A percentile compares a stretch with the other conserved stretches of the same genome.
phyloP scores from a whole-genome alignment of 805 yeast species.

The Jamesozyma spencerorum region DNA sequence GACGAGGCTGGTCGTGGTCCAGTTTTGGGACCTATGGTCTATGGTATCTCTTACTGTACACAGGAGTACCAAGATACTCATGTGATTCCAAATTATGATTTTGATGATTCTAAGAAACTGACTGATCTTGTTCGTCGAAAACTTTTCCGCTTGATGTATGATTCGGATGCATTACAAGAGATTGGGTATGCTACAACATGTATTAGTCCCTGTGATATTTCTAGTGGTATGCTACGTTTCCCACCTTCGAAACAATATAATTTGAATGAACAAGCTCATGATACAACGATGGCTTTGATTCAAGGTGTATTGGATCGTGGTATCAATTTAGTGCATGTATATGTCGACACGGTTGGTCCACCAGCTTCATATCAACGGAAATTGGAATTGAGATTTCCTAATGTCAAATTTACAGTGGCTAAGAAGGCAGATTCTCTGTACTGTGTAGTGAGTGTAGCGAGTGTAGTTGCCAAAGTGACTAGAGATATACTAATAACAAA shows the following conservation, averaged over 20 bases:
- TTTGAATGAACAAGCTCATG: conserved; percentile 93
- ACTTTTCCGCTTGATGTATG: conserved; percentile 51
- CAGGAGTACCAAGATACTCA: conserved; percentile 38
- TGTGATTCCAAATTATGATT: conserved; percentile 54
- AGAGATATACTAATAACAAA: conserved; percentile 50
- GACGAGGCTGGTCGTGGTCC: conserved; percentile 99
- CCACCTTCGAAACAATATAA: conserved; percentile 44
- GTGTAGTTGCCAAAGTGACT: conserved; percentile 93
- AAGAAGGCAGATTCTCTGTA: conserved; percentile 91
- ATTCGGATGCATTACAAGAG: conserved; percentile 39
- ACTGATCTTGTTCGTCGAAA: conserved; percentile 60
- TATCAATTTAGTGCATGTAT: conserved; percentile 60
- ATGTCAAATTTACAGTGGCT: conserved; percentile 64
- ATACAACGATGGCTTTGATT: conserved; percentile 77
- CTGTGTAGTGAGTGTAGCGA: conserved; percentile 91
- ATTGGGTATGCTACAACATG: conserved; percentile 86
- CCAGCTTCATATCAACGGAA: conserved; percentile 77
- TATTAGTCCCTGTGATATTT: conserved; percentile 80
- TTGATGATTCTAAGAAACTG: conserved; percentile 87
- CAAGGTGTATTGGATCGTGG: conserved; percentile 52
- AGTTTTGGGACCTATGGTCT: conserved; percentile 95
- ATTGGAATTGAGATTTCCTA: conserved; percentile 60
- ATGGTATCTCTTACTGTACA: conserved; percentile 75
- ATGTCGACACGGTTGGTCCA: conserved; percentile 95
- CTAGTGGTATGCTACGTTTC: conserved; percentile 76